Conservation (phyloP, 176 grass and related monocot genomes). For the Avena insularis region DNA sequence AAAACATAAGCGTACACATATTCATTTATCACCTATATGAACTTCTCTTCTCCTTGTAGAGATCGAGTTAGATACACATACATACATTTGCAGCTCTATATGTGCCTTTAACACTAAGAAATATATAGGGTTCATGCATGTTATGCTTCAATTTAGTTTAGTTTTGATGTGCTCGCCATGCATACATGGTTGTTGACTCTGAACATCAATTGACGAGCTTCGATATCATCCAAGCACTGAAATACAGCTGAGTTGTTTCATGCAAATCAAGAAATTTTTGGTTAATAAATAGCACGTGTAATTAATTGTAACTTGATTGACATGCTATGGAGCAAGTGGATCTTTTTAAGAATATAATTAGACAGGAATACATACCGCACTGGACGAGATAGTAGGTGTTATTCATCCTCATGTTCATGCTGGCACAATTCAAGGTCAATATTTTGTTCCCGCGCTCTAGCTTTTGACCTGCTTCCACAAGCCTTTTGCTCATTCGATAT, state of each 20-base stretch:
- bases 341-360: neutral
- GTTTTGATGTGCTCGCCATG: too few species aligned
- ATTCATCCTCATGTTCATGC: constrained; percentile 15
- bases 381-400: neutral
- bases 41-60: too few species aligned
- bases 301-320: neutral
- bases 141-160: too few species aligned
- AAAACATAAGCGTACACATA: too few species aligned
- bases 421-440: constrained; percentile 13
- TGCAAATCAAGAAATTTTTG: neutral
- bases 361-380: neutral
- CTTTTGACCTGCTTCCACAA: neutral
- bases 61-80: too few species aligned
- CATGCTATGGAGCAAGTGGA: neutral
- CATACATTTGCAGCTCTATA: too few species aligned
- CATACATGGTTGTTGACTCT: too few species aligned
- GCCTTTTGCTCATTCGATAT: neutral
- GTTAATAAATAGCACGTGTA: neutral
- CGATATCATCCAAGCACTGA: too few species aligned
- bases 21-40: too few species aligned
- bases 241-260: neutral
- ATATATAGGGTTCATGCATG: too few species aligned
- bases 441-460: neutral
- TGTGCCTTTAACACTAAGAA: too few species aligned
- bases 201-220: too few species aligned